phyloP scores from a whole-genome alignment of 2,329 filamentous ascomycete genomes.

The Zymoseptoria tritici region DNA sequence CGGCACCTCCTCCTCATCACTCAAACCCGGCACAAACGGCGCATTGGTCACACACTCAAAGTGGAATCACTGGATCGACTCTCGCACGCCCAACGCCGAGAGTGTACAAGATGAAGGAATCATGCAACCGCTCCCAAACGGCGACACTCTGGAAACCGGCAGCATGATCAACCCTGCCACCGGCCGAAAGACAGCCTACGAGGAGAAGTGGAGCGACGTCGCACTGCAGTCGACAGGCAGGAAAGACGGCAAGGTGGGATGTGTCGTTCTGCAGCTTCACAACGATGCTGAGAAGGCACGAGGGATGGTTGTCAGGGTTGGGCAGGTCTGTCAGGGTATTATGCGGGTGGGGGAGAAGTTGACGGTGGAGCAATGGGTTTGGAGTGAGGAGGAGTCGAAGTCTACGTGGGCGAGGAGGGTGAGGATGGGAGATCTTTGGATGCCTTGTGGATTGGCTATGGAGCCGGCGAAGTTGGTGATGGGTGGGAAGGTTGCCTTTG shows the following conservation, averaged over 20 bases:
- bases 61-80: slow-evolving; percentile 58
- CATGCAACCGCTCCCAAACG: slow-evolving; percentile 42
- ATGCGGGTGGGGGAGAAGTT: slow-evolving; percentile 39
- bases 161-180: slow-evolving; percentile 53
- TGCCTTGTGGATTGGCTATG: slow-evolving; percentile 36
- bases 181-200: slow-evolving; percentile 48
- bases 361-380: slow-evolving; percentile 51
- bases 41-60: slow-evolving; percentile 24
- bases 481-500: slow-evolving; percentile 28
- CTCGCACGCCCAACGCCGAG: slow-evolving; percentile 36
- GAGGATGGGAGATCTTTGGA: slow-evolving; percentile 32
- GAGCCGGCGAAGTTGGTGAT: slow-evolving; percentile 24
- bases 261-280: slow-evolving; percentile 14
- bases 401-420: slow-evolving; percentile 32
- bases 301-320: slow-evolving; percentile 50
- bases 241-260: slow-evolving; percentile 34
- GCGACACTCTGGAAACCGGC: slow-evolving; percentile 48
- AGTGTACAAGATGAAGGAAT: slow-evolving; percentile 48
- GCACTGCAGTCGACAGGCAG: slow-evolving; percentile 17
- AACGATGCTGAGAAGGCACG: slow-evolving; percentile 28
- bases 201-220: slow-evolving; percentile 36
- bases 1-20: slow-evolving; percentile 43
- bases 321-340: slow-evolving; percentile 51
- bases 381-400: slow-evolving; percentile 15
- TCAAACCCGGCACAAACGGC: slow-evolving; percentile 1